Base-by-base conservation (phyloP, 768 basidiomycete genomes). In the Kwoniella dendrophila region DNA sequence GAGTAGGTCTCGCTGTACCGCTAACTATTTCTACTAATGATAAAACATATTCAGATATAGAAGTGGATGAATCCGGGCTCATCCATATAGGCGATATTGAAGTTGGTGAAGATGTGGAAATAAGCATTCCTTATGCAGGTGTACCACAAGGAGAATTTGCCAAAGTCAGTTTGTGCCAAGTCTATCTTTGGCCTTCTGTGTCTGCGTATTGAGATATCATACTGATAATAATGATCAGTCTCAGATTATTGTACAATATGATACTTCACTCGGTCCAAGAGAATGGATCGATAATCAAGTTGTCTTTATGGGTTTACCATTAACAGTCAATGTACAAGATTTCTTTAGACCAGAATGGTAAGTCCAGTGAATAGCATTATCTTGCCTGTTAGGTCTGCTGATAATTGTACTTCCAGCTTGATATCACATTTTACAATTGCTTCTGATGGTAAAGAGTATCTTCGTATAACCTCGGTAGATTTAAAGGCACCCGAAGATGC, bases 301-400 rank as follows among this genome's bases (percentile, higher is more conserved):
- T 26, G 51, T 76, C 3, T 82, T 84, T 14, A 86, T 88, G 6
- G 83, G 88, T 0, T 82, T 97, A 3, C 94, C 95, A 0, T 82
- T 99, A 44, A 86, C 89, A 2, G 90, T 97, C 60, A 96, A 94
- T 60, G 95, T 98, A 0, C 90, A 97, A 79, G 96, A 99, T 76
- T 94, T 92, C 79, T 97, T 98, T 82, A 86, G 95, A 22, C 88
- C 88, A 27, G 82, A 85, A 58, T 87, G 86, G 95, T 92, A 36
- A 44, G 83, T 45, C 5, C 33, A 47, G 34, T 45, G 47, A 24
- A 52, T 29, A 33, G 16, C 24, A 18, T 26, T 27, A 1, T 50
- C 8, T 20, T 50, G 48, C 44, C 11, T 11, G 30, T 2, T 34
- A 33, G 44, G 14, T 41, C 40, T 55, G 10, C 29, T 20, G 33